Evolutionary conservation across 768 basidiomycete genomes (phyloP).

Genomic region (Infundibulicybe gibba): DNA sequence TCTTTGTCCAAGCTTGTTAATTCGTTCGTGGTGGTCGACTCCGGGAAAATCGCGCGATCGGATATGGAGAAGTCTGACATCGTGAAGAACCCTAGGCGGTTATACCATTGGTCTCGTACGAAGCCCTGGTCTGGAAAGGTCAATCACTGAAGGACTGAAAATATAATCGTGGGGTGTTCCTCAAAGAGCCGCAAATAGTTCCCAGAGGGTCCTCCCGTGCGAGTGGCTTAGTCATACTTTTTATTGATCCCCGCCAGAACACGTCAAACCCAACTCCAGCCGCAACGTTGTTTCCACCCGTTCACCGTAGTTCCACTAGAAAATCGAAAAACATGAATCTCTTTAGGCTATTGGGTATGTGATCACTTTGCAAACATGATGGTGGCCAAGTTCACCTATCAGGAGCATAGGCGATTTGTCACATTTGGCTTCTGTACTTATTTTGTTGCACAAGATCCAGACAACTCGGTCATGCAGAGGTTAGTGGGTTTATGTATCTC

Average conservation of each 20-base stretch:
- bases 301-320: slow-evolving; percentile 12
- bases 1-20: too few species aligned
- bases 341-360: slow-evolving; percentile 78
- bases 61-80: too few species aligned
- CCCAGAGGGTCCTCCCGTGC: slow-evolving; percentile 1
- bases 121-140: too few species aligned
- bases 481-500: slow-evolving; percentile 36
- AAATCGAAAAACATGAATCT: slow-evolving; percentile 67
- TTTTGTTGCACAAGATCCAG: slow-evolving; percentile 91
- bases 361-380: not conserved
- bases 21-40: too few species aligned
- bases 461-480: slow-evolving; percentile 92
- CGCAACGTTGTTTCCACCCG: slow-evolving; percentile 4
- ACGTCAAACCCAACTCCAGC: slow-evolving; percentile 5
- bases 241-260: not conserved
- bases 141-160: too few species aligned
- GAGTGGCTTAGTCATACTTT: slow-evolving; percentile 27
- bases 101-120: too few species aligned
- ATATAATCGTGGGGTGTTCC: too few species aligned
- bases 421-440: slow-evolving; percentile 92
- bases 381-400: not conserved
- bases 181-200: too few species aligned
- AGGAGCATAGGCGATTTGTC: slow-evolving; percentile 72
- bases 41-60: too few species aligned
- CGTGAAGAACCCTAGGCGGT: too few species aligned